These are phyloP conservation scores for Prunella vulgaris DNA, from an alignment of 257 asterid genomes.

Conservation along the genomic window DNA sequence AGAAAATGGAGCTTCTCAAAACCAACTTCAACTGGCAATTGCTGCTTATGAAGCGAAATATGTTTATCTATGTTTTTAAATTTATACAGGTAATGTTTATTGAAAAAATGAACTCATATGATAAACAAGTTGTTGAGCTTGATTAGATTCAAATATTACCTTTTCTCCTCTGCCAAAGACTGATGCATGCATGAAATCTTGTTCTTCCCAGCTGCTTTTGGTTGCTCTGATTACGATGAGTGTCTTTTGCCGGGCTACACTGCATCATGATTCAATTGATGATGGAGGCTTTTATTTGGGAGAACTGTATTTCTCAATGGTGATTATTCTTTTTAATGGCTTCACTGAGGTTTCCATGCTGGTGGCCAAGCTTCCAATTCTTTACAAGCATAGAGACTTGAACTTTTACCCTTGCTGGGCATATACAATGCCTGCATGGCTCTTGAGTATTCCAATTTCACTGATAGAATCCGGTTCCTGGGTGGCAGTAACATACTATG, in stretches of 20 bases:
- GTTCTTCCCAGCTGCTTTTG: conserved; percentile 62
- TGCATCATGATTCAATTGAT: conserved; percentile 76
- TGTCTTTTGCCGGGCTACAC: conserved; percentile 79
- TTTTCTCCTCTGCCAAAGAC: no score
- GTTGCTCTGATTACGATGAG: conserved; percentile 93
- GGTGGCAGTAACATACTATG: conserved; percentile 89
- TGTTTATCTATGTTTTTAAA: conserved; percentile 78
- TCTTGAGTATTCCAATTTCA: conserved; percentile 80
- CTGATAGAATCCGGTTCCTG: conserved; percentile 82
- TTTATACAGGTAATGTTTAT: conserved; percentile 65
- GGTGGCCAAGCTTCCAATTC: conserved; percentile 85
- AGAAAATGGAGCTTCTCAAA: conserved; percentile 64
- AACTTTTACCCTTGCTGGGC: conserved; percentile 92
- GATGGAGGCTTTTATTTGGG: conserved; percentile 94
- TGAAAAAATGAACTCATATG: conserved; percentile 4
- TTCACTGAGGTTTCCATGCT: conserved; percentile 95
- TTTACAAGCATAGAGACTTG: conserved; percentile 92
- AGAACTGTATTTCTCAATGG: conserved; percentile 74
- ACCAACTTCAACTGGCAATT: conserved; percentile 78
- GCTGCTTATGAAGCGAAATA: conserved; percentile 84
- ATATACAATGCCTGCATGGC: conserved; percentile 90
- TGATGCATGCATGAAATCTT: no score
- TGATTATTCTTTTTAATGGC: conserved; percentile 89
- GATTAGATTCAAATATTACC: conserved; percentile 1
- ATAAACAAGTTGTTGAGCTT: conserved; percentile 17